phyloP scores from a whole-genome alignment of 257 asterid genomes.

The Solanum habrochaites region DNA sequence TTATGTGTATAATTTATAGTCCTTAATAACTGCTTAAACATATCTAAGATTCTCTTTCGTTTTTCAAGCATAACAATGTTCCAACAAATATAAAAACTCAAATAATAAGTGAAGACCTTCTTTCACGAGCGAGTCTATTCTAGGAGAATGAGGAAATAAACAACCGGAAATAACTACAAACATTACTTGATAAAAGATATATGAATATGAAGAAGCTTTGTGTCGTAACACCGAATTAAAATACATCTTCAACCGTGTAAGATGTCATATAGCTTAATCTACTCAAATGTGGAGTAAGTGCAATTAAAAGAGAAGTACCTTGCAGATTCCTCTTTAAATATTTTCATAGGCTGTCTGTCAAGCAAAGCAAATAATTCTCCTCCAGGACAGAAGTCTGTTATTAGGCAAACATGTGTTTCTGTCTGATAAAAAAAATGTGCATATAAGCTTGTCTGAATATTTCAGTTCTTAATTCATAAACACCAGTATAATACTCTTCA shows the following conservation, averaged over 20 bases:
- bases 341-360: constrained; percentile 91
- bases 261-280: not conserved
- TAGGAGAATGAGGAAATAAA: not conserved
- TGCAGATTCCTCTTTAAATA: constrained; percentile 91
- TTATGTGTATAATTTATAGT: not conserved
- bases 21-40: not conserved
- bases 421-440: constrained; percentile 43
- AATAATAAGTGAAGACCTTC: not conserved
- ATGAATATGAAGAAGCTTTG: not conserved
- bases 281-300: not conserved
- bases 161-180: not conserved
- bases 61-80: not conserved
- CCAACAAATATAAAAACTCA: not conserved
- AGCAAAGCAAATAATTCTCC: constrained; percentile 93
- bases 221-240: not conserved
- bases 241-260: not conserved
- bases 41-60: not conserved
- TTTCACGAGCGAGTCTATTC: not conserved
- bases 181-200: not conserved
- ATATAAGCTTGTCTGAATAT: not conserved
- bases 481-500: not conserved
- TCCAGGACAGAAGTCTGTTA: constrained; percentile 93
- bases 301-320: constrained; percentile 32
- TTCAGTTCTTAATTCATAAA: constrained; percentile 2
- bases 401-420: constrained; percentile 91